A percentile compares a stretch with the other conserved stretches of the same genome.
Evolutionary conservation across 208 protist species (phyloP).

Genomic region (Crithidia thermophila): DNA sequence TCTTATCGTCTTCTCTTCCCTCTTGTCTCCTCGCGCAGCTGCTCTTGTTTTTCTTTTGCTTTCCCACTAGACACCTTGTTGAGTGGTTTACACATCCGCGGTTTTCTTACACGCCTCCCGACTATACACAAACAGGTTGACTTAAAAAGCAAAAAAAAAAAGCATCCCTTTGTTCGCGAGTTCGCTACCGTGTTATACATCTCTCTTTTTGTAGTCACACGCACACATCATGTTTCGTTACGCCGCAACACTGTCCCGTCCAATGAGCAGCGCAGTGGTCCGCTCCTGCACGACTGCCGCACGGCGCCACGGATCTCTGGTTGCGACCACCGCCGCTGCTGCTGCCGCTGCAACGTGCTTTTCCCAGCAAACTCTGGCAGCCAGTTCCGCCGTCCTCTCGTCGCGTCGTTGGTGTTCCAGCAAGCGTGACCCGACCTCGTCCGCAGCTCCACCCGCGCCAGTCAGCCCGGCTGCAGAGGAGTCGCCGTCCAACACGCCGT

Average conservation of each 20-base stretch:
- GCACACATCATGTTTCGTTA: constrained; percentile 7
- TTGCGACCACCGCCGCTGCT: too few relatives aligned
- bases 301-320: not conserved
- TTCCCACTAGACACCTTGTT: too few relatives aligned
- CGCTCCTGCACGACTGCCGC: not conserved
- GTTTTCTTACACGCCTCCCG: not conserved
- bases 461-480: constrained; percentile 4
- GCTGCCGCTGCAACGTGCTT: too few relatives aligned
- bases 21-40: not conserved
- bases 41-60: not conserved
- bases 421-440: not conserved
- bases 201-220: not conserved
- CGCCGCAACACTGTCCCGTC: not conserved
- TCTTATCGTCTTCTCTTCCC: not conserved
- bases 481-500: not conserved
- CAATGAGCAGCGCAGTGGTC: not conserved
- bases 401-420: too few relatives aligned
- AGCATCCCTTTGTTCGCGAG: too few relatives aligned
- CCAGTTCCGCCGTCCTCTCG: too few relatives aligned
- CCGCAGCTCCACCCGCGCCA: not conserved
- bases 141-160: not conserved
- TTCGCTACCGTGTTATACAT: too few relatives aligned
- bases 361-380: too few relatives aligned
- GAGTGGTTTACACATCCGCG: not conserved
- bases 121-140: not conserved